Percentiles rank a stretch among this genome's conserved stretches.
phyloP scores from a whole-genome alignment of 1,284 basidiomycete species.

The Trametes pubescens region DNA sequence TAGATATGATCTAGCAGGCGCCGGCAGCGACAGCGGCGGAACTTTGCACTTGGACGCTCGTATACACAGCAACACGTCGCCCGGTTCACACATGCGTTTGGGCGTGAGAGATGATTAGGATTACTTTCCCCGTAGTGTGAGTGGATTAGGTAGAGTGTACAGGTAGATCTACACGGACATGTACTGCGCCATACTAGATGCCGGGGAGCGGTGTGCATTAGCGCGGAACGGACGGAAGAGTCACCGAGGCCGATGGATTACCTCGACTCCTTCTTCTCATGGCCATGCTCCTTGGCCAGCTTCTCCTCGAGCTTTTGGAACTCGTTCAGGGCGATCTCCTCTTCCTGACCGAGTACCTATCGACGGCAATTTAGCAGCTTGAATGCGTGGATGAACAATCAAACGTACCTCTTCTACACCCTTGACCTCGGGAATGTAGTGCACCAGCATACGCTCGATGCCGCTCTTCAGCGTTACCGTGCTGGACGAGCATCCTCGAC shows the following conservation, averaged over 20 bases:
- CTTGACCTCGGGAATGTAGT: constrained; percentile 98
- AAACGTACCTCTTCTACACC: constrained; percentile 89
- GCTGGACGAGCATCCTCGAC: constrained; percentile 92
- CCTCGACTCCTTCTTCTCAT: constrained; percentile 52
- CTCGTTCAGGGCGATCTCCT: constrained; percentile 87
- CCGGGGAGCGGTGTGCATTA: constrained; percentile 10
- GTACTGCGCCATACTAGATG: constrained; percentile 73
- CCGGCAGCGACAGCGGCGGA: constrained; percentile 4
- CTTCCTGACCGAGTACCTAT: constrained; percentile 91
- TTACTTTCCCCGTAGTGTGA: constrained; percentile 5
- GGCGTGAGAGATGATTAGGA: constrained; percentile 17
- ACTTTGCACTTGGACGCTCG: constrained; percentile 2
- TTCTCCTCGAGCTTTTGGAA: constrained; percentile 92
- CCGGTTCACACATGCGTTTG: constrained; percentile 16
- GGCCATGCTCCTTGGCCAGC: constrained; percentile 55
- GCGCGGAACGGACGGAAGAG: not conserved
- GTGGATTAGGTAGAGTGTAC: constrained; percentile 14
- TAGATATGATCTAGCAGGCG: constrained; percentile 19
- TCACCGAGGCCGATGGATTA: constrained; percentile 39
- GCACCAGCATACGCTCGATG: constrained; percentile 98
- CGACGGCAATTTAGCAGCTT: not conserved
- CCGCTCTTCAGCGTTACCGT: constrained; percentile 96
- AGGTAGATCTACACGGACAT: constrained; percentile 58
- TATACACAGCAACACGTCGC: constrained; percentile 8
- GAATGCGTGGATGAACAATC: not conserved